Percentiles rank a stretch among this genome's conserved stretches.
Evolutionary conservation across 768 basidiomycete genomes (phyloP).

Genomic region (Lyophyllum semitale): DNA sequence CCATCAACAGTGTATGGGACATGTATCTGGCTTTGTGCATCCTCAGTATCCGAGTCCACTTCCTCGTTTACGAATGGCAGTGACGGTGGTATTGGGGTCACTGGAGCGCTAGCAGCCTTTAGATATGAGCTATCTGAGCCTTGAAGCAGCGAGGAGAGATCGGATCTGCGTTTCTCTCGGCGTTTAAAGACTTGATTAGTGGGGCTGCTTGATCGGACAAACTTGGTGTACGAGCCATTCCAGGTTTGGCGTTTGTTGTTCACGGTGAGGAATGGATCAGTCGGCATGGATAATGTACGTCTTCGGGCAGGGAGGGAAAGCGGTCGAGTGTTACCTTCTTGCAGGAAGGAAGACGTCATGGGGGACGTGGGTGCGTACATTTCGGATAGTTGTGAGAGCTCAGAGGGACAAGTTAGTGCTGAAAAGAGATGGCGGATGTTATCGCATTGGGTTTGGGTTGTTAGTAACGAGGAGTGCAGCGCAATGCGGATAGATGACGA

Average conservation of each 20-base stretch:
- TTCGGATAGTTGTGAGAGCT: constrained; percentile 77
- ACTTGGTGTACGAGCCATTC: constrained; percentile 66
- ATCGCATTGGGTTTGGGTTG: constrained; percentile 79
- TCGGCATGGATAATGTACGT: constrained; percentile 28
- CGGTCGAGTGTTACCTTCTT: constrained; percentile 25
- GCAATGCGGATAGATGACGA: constrained; percentile 66
- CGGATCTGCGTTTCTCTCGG: constrained; percentile 55
- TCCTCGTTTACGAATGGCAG: constrained; percentile 31
- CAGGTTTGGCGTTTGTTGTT: constrained; percentile 69
- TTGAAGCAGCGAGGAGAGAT: constrained; percentile 50
- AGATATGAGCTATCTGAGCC: constrained; percentile 15
- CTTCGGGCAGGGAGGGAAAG: constrained; percentile 42
- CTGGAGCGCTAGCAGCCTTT: constrained; percentile 41
- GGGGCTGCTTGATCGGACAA: constrained; percentile 50
- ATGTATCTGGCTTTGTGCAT: constrained; percentile 15
- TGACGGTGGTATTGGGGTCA: constrained; percentile 14
- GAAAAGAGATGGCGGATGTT: constrained; percentile 78
- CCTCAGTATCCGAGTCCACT: constrained; percentile 28
- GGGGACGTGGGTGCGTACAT: constrained; percentile 89
- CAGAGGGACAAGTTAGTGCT: constrained; percentile 70
- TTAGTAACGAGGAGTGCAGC: constrained; percentile 72
- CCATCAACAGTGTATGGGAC: constrained; percentile 19
- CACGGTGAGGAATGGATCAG: constrained; percentile 19
- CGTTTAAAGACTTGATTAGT: constrained; percentile 43
- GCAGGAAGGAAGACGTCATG: constrained; percentile 6